These are phyloP conservation scores for Fusarium floridanum DNA, from an alignment of 2,329 filamentous ascomycete species.

Conservation along the genomic window DNA sequence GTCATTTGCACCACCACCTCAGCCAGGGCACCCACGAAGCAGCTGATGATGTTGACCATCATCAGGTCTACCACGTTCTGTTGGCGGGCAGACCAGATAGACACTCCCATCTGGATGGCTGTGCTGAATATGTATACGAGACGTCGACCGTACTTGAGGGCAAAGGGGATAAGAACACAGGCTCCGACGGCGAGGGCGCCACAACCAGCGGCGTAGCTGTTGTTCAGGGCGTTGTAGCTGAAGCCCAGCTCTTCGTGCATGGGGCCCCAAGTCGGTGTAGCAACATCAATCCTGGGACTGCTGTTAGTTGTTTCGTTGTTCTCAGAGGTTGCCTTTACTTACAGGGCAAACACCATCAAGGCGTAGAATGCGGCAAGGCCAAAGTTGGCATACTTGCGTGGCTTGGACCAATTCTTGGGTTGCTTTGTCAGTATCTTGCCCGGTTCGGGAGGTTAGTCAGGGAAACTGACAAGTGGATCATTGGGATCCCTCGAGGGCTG, in stretches of 20 bases:
- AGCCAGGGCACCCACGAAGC: conserved; percentile 54
- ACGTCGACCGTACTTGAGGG: conserved; percentile 42
- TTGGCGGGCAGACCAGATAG: conserved; percentile 58
- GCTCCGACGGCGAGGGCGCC: conserved; percentile 38
- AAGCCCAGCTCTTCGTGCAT: conserved; percentile 21
- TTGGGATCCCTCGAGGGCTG: conserved; percentile 14
- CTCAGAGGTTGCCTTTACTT: conserved; percentile 49
- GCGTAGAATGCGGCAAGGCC: conserved; percentile 71
- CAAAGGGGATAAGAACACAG: conserved; percentile 39
- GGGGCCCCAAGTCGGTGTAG: neutral
- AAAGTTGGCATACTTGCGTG: conserved; percentile 51
- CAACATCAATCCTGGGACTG: neutral
- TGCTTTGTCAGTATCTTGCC: neutral
- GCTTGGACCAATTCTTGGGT: conserved; percentile 14
- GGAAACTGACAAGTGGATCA: conserved; percentile 12
- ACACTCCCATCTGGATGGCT: conserved; percentile 51
- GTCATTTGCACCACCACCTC: conserved; percentile 57
- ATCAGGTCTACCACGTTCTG: conserved; percentile 58
- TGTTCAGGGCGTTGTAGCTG: conserved; percentile 3
- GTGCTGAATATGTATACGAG: conserved; percentile 51
- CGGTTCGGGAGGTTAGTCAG: neutral
- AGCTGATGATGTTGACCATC: conserved; percentile 53
- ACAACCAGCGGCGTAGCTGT: conserved; percentile 15
- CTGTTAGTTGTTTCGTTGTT: neutral
- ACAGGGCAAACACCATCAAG: conserved; percentile 75